phyloP scores from a whole-genome alignment of 2,329 filamentous ascomycete genomes.

The Pseudofabraea citricarpa region DNA sequence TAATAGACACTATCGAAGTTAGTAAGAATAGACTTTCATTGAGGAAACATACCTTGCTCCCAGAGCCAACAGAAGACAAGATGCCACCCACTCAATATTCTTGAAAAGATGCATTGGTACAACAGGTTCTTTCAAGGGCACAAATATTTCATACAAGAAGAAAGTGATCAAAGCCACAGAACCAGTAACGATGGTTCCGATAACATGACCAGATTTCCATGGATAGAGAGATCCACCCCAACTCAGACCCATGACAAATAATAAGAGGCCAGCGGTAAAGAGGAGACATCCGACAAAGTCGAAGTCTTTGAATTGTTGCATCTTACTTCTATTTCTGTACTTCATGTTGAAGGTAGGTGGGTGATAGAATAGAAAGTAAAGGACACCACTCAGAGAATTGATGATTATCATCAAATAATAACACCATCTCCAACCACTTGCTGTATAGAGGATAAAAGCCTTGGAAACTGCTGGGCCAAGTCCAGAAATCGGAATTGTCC shows the following conservation, averaged over 20 bases:
- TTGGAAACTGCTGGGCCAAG: constrained; percentile 23
- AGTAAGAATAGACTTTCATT: not conserved
- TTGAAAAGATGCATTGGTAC: constrained; percentile 32
- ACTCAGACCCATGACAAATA: constrained; percentile 28
- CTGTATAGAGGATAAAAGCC: constrained; percentile 1
- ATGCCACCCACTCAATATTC: constrained; percentile 28
- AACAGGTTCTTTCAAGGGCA: constrained; percentile 29
- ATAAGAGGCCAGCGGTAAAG: constrained; percentile 25
- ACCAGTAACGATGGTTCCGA: constrained; percentile 27
- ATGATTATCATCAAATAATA: constrained; percentile 27
- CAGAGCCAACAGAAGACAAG: constrained; percentile 27
- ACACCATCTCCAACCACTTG: constrained; percentile 12
- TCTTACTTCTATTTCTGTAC: constrained; percentile 10
- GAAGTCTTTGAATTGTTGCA: constrained; percentile 24
- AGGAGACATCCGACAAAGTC: constrained; percentile 28
- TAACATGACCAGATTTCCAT: constrained; percentile 28
- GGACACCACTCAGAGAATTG: constrained; percentile 22
- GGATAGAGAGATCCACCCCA: constrained; percentile 29
- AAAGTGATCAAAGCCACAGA: constrained; percentile 19
- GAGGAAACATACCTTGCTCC: constrained; percentile 18
- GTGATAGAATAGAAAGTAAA: constrained; percentile 29
- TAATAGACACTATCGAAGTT: constrained; percentile 34
- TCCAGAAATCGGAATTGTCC: constrained; percentile 25
- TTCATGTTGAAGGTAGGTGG: constrained; percentile 29
- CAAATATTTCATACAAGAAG: constrained; percentile 23